Evolutionary conservation across 2,329 filamentous ascomycete species (phyloP), one percentile per base, ranked within the genome.

Genomic region (Juglanconis sp.): DNA sequence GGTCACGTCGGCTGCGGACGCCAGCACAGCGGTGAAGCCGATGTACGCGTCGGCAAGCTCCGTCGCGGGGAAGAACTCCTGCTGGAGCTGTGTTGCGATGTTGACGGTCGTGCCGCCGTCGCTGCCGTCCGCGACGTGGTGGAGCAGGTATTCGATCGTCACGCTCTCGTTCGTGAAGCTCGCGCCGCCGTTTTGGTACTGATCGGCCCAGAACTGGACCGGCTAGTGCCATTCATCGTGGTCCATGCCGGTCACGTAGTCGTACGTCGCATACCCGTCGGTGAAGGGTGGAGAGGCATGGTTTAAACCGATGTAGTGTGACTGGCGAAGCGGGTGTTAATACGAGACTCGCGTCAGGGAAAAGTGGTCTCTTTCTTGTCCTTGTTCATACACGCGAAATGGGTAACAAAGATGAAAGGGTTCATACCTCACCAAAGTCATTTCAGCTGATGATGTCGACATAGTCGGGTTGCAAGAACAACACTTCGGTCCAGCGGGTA

Each of bases 401-500:
- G 17, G 17, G 17, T 17, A 17, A 17, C 17, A 17, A 17, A 17
- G 17, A 17, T 17, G 17, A 17, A 17, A 17, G 17, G 17, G 17
- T 17, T 17, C 17, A 17, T 17, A 17, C 17, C 17, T 17, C 82
- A 17, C 81, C 81, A 60, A 75, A 84, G 63, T 84, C 82, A 64
- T 83, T 83, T 79, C 69, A 72, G 17, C 73, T 74, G 44, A 77
- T 70, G 57, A 77, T 74, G 63, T 72, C 65, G 17, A 69, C 47
- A 30, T 76, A 76, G 46, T 81, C 85, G 17, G 79, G 78, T 53
- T 80, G 72, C 57, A 76, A 77, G 81, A 83, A 87, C 11, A 84
- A 68, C 17, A 86, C 56, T 79, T 76, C 66, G 9, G 77, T 71
- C 85, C 85, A 87, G 8, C 85, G 80, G 59, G 83, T 74, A 63